phyloP scores from a whole-genome alignment of 306 rosid species.

The Alnus glutinosa region DNA sequence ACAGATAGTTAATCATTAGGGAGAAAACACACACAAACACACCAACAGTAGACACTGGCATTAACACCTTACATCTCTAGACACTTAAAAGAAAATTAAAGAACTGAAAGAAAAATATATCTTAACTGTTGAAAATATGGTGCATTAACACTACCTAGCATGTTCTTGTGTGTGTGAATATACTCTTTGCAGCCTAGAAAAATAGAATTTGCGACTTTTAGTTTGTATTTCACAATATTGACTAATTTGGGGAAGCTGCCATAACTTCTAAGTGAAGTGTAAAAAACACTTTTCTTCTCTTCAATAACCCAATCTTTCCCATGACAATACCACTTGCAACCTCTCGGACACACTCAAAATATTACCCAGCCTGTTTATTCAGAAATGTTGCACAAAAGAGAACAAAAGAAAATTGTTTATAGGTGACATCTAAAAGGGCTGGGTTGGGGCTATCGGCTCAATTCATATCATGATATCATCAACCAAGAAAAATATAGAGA shows the following conservation, averaged over 20 bases:
- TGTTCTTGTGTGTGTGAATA: background rate
- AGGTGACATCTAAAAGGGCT: background rate
- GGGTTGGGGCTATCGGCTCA: background rate
- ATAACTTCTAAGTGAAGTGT: background rate
- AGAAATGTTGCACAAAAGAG: background rate
- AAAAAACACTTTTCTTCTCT: background rate
- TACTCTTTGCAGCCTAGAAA: background rate
- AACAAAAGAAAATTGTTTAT: background rate
- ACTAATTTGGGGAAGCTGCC: background rate
- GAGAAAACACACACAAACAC: background rate
- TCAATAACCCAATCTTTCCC: background rate
- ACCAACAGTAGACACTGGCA: background rate
- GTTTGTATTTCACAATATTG: background rate
- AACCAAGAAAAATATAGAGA: background rate
- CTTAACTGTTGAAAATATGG: background rate
- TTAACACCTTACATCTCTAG: background rate
- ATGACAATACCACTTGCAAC: background rate
- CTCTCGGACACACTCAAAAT: background rate
- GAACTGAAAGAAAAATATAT: background rate
- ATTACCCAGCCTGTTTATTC: background rate
- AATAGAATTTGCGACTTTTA: background rate
- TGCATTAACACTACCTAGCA: background rate
- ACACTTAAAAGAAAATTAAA: background rate
- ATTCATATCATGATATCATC: background rate
- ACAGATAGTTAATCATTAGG: slow-evolving; percentile 17